These are phyloP conservation scores for Mycena belliarum DNA, from an alignment of 768 basidiomycete genomes.

Conservation along the genomic window DNA sequence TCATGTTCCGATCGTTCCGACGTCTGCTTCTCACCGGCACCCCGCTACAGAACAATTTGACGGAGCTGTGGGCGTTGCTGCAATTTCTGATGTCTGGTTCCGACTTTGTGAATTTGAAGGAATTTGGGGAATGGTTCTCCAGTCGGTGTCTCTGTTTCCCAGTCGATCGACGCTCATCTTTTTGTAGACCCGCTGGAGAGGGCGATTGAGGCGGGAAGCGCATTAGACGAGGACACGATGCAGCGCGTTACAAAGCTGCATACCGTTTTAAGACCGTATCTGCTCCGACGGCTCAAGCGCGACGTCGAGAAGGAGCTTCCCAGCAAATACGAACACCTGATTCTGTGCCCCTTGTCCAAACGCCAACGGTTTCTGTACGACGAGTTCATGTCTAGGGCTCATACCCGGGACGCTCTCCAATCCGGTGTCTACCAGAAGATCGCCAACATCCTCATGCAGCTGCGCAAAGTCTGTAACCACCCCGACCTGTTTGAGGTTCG, in stretches of 20 bases:
- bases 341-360: constrained; percentile 86
- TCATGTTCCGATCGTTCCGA: constrained; percentile 85
- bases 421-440: constrained; percentile 89
- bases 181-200: constrained; percentile 84
- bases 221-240: constrained; percentile 78
- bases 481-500: constrained; percentile 91
- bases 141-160: constrained; percentile 54
- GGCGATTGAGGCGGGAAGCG: constrained; percentile 83
- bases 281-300: constrained; percentile 94
- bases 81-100: constrained; percentile 93
- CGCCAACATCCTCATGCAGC: constrained; percentile 96
- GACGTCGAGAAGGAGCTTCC: constrained; percentile 97
- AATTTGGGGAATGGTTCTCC: constrained; percentile 96
- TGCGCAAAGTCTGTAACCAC: constrained; percentile 95
- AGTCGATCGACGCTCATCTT: background rate
- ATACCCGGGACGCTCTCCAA: constrained; percentile 78
- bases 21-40: constrained; percentile 94
- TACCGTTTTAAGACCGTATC: constrained; percentile 91
- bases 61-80: constrained; percentile 92
- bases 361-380: constrained; percentile 94
- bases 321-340: constrained; percentile 89
- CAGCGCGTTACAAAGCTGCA: constrained; percentile 88
- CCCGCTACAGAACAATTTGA: constrained; percentile 94
- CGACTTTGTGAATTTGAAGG: constrained; percentile 87
- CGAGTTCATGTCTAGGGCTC: constrained; percentile 90